These are phyloP conservation scores for Helotiales sp. DNA, from an alignment of 2,329 filamentous ascomycete genomes.

Conservation along the genomic window DNA sequence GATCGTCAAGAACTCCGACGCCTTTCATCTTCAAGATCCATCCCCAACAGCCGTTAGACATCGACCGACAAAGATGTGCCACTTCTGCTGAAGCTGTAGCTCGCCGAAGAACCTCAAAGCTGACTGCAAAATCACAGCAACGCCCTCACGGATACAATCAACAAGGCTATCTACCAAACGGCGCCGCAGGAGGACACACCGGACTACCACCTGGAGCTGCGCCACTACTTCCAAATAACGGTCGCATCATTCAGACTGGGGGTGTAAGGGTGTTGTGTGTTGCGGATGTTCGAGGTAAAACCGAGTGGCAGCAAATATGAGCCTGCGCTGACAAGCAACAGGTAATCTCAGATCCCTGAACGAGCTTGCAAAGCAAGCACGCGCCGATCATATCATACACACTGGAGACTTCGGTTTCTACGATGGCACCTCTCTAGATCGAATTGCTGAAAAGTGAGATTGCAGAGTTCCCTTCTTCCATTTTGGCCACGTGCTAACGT, in stretches of 20 bases:
- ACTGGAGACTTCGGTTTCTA: conserved; percentile 99
- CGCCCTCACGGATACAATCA: conserved; percentile 36
- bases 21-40: conserved; percentile 1
- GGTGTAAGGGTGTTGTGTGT: conserved; percentile 69
- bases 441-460: conserved; percentile 94
- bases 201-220: conserved; percentile 58
- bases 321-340: conserved; percentile 42
- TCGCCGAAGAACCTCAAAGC: conserved; percentile 14
- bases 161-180: conserved; percentile 59
- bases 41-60: neutral
- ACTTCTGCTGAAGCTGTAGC: neutral
- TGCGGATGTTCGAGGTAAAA: conserved; percentile 69
- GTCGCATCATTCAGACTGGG: conserved; percentile 64
- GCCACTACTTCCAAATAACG: conserved; percentile 67
- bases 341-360: conserved; percentile 95
- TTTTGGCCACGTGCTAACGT: conserved; percentile 25
- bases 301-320: conserved; percentile 3
- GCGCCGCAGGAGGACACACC: conserved; percentile 47
- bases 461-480: neutral
- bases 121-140: conserved; percentile 33
- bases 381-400: conserved; percentile 96
- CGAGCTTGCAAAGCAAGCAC: conserved; percentile 90
- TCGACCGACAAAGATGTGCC: neutral
- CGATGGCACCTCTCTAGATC: conserved; percentile 90
- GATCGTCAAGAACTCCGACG: conserved; percentile 11